A percentile compares a stretch with the other conserved stretches of the same genome.
phyloP scores from a whole-genome alignment of 73 alveolate species.

The Stentor roeselii region DNA sequence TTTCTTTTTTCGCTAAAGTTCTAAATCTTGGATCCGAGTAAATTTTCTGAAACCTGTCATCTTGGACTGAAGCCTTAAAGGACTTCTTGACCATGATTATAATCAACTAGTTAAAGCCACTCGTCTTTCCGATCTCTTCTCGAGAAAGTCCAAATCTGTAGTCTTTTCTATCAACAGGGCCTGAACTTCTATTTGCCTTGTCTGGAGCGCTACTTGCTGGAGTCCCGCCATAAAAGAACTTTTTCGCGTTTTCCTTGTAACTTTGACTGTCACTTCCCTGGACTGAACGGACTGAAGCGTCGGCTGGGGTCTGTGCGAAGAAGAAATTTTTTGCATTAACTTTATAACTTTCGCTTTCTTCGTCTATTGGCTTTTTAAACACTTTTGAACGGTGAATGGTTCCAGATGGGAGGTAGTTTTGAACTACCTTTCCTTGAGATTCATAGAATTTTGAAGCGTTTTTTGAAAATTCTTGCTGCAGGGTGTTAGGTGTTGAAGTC shows the following conservation, averaged over 20 bases:
- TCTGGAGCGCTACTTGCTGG: too few species aligned
- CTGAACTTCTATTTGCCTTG: too few species aligned
- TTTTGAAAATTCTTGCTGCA: background rate
- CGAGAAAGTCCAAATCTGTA: too few species aligned
- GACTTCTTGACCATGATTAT: background rate
- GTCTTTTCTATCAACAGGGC: too few species aligned
- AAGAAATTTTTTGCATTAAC: background rate
- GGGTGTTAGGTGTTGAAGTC: background rate
- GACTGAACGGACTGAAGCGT: too few species aligned
- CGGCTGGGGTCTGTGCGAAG: background rate
- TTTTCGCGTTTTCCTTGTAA: background rate
- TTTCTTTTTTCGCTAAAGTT: conserved; percentile 60
- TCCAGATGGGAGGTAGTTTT: background rate
- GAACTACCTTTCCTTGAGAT: background rate
- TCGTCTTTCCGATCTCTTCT: too few species aligned
- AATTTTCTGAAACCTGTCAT: conserved; percentile 9
- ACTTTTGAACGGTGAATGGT: background rate
- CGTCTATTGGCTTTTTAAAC: background rate
- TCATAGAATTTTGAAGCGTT: background rate
- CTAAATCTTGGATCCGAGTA: conserved; percentile 74
- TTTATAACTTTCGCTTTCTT: background rate
- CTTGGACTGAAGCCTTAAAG: background rate
- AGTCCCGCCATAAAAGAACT: background rate
- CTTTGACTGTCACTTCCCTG: too few species aligned
- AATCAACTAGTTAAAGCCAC: too few species aligned